Evolutionary conservation across 2,329 filamentous ascomycete species (phyloP), one percentile per base, ranked within the genome.

Genomic region (Penicillium sp.): DNA sequence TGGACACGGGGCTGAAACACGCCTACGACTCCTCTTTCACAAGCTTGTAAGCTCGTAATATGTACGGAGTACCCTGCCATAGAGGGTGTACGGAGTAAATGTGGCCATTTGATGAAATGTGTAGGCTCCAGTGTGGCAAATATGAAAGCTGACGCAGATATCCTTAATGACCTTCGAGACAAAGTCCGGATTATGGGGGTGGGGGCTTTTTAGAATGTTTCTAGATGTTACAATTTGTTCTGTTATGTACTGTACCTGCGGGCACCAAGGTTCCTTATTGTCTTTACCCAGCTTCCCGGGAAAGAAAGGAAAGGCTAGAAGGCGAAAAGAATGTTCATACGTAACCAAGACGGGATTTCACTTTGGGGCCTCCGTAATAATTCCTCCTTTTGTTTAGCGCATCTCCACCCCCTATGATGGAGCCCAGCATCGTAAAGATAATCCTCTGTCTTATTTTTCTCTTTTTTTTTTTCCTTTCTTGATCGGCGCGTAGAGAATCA

Each of bases 321-420:
- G 65, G 53, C 16, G 36, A 52, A 59, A 64, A 65, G 65, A 67
- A 67, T 66, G 65, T 65, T 65, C 62, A 60, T 58, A 67, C 63
- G 65, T 66, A 67, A 63, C 56, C 58, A 59, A 62, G 58, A 61
- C 63, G 39, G n/a, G 53, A 48, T 40, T 59, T 59, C 38, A 50
- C 25, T 36, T 44, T 50, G 57, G 41, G 60, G 50, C 33, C 33
- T 33, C 50, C 55, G 44, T 58, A 55, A 52, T 39, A 34, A 58
- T 60, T 44, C 46, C 43, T 49, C 49, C 46, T 46, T 60, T 50
- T 40, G 39, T 19, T 31, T 59, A 44, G 60, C 56, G 50, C 49
- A 54, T 58, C 53, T 44, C 63, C 63, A 66, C 63, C 63, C 63
- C 63, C 63, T 67, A 62, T 67, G 63, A 65, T 67, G 65, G 63